A percentile compares a stretch with the other conserved stretches of the same genome.
These are phyloP conservation scores for Cutaneotrichosporon sp. DNA, from an alignment of 1,284 basidiomycete genomes.

Conservation along the genomic window DNA sequence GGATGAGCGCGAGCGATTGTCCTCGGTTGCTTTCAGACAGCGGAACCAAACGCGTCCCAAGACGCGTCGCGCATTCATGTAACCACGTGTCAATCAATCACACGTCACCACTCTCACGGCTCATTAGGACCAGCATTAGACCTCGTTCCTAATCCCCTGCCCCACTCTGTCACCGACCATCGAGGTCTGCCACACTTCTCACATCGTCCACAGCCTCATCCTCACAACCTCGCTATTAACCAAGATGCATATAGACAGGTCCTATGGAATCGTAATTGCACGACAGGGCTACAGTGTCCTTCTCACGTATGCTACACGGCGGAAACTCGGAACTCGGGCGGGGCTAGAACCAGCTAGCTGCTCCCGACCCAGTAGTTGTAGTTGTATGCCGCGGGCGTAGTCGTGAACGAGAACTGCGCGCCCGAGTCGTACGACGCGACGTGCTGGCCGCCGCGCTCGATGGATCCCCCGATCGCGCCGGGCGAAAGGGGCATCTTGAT, in stretches of 20 bases:
- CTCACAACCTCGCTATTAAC: too few species aligned
- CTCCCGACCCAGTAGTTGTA: conserved; percentile 54
- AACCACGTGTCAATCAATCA: not conserved
- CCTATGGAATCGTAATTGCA: not conserved
- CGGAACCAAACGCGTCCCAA: conserved; percentile 3
- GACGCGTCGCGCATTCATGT: not conserved
- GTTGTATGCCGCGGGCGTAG: conserved; percentile 47
- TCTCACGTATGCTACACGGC: not conserved
- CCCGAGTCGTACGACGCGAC: conserved; percentile 52
- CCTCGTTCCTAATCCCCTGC: too few species aligned
- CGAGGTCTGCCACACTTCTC: too few species aligned
- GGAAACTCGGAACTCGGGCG: not conserved
- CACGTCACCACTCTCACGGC: not conserved
- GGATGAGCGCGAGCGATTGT: not conserved
- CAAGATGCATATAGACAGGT: not conserved
- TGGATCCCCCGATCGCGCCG: conserved; percentile 65
- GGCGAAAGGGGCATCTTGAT: conserved; percentile 64
- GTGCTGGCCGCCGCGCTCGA: conserved; percentile 61
- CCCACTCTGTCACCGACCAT: too few species aligned
- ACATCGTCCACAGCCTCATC: too few species aligned
- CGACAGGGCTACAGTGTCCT: not conserved
- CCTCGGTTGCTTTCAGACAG: not conserved
- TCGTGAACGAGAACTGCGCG: conserved; percentile 41
- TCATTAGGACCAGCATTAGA: too few species aligned
- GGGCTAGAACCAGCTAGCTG: not conserved